Evolutionary conservation across 1,139 yeast genomes (phyloP).

Genomic region (Geotrichum histeridarum): DNA sequence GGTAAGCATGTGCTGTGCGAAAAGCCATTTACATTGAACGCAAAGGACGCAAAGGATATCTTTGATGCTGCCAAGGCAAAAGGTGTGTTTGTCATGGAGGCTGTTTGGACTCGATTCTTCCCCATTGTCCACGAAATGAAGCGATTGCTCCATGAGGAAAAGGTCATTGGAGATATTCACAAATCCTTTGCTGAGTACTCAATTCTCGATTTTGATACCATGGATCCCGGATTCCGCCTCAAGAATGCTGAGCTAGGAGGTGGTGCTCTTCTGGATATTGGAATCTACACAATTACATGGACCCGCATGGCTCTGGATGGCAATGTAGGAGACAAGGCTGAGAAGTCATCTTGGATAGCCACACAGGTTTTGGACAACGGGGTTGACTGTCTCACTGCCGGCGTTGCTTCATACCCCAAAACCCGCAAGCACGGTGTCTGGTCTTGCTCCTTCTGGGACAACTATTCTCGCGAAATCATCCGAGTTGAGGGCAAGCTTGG

Average conservation of each 20-base stretch:
- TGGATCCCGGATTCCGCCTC: slow-evolving; percentile 33
- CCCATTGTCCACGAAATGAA: slow-evolving; percentile 46
- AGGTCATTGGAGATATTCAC: slow-evolving; percentile 46
- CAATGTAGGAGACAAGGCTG: slow-evolving; percentile 32
- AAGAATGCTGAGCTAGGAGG: slow-evolving; percentile 51
- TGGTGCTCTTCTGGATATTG: slow-evolving; percentile 57
- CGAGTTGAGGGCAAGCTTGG: slow-evolving; percentile 37
- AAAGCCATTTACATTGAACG: slow-evolving; percentile 56
- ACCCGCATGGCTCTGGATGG: slow-evolving; percentile 32
- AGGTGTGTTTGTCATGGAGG: slow-evolving; percentile 55
- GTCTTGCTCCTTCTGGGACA: slow-evolving; percentile 29
- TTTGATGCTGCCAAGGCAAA: slow-evolving; percentile 45
- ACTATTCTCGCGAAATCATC: slow-evolving; percentile 26
- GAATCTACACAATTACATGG: slow-evolving; percentile 53
- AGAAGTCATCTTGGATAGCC: slow-evolving; percentile 23
- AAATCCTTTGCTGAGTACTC: slow-evolving; percentile 42
- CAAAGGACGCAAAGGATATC: slow-evolving; percentile 44
- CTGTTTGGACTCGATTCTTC: slow-evolving; percentile 61
- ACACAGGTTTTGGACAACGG: slow-evolving; percentile 27
- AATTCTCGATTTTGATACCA: slow-evolving; percentile 33
- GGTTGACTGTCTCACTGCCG: slow-evolving; percentile 33
- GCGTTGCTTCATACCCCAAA: slow-evolving; percentile 31
- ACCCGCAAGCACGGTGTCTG: slow-evolving; percentile 32
- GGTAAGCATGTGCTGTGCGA: slow-evolving; percentile 60
- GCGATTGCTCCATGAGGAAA: slow-evolving; percentile 43